These are phyloP conservation scores for Arthrobotrys entomopaga DNA, from an alignment of 2,329 filamentous ascomycete genomes.

Conservation along the genomic window DNA sequence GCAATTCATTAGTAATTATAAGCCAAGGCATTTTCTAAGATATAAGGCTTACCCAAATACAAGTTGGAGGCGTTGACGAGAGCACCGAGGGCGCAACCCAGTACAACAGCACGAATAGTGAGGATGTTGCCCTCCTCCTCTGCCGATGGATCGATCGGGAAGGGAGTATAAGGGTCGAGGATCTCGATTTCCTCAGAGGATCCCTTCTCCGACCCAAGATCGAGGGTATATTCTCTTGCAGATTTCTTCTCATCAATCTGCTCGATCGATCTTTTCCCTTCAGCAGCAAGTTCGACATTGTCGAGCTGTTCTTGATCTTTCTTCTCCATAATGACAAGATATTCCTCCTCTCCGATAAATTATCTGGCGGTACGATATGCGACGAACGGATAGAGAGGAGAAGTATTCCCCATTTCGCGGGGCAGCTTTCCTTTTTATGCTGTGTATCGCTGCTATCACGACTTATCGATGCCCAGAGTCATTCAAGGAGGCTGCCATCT, in stretches of 20 bases:
- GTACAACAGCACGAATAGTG: slow-evolving; percentile 68
- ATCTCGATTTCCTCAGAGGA: slow-evolving; percentile 37
- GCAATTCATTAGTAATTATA: slow-evolving; percentile 2
- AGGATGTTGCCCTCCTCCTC: slow-evolving; percentile 65
- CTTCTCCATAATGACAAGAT: slow-evolving; percentile 42
- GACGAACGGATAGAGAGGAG: slow-evolving; percentile 23
- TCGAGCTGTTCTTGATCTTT: slow-evolving; percentile 41
- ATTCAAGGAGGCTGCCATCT: slow-evolving; percentile 41
- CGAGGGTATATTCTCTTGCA: slow-evolving; percentile 34
- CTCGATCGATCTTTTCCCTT: slow-evolving; percentile 16
- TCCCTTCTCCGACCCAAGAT: slow-evolving; percentile 41
- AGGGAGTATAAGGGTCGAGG: slow-evolving; percentile 60
- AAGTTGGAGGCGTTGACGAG: slow-evolving; percentile 73
- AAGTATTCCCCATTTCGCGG: not conserved
- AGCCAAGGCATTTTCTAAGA: slow-evolving; percentile 9
- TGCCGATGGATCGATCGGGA: slow-evolving; percentile 63
- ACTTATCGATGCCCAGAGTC: slow-evolving; percentile 36
- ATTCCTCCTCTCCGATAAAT: slow-evolving; percentile 22
- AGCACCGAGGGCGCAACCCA: slow-evolving; percentile 69
- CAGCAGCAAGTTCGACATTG: slow-evolving; percentile 34
- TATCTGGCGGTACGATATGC: slow-evolving; percentile 39
- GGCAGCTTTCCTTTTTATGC: slow-evolving; percentile 11
- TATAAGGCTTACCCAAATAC: slow-evolving; percentile 66
- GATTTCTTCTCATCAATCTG: slow-evolving; percentile 50
- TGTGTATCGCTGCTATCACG: slow-evolving; percentile 45